A percentile compares a stretch with the other conserved stretches of the same genome.
phyloP scores from a whole-genome alignment of 2,329 filamentous ascomycete genomes.

The Colletotrichum sojae region DNA sequence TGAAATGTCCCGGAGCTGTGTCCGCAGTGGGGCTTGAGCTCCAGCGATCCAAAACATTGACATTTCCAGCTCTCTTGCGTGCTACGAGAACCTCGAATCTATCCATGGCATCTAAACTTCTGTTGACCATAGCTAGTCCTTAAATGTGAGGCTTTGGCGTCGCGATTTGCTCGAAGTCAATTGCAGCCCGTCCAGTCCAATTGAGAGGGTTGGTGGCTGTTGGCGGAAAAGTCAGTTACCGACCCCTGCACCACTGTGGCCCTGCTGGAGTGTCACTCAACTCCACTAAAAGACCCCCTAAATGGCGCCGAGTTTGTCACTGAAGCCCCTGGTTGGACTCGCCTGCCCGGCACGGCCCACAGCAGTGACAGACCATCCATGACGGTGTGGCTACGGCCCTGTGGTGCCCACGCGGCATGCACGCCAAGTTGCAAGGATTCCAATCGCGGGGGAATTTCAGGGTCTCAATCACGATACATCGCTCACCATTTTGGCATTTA shows the following conservation, averaged over 20 bases:
- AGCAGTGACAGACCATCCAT: slow-evolving; percentile 15
- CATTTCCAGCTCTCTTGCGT: slow-evolving; percentile 12
- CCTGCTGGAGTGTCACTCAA: no score
- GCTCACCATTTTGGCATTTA: no score
- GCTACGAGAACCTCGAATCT: background rate
- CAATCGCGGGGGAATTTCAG: slow-evolving; percentile 29
- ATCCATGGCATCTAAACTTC: no score
- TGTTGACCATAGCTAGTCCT: no score
- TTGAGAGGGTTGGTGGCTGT: no score
- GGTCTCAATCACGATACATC: background rate
- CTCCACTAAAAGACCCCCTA: background rate
- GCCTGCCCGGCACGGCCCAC: slow-evolving; percentile 3
- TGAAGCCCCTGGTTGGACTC: slow-evolving; percentile 14
- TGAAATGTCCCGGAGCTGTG: background rate
- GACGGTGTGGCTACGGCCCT: slow-evolving; percentile 18
- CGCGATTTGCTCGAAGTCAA: no score
- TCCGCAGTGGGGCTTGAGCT: slow-evolving; percentile 25
- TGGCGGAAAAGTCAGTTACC: no score
- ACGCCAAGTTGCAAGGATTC: slow-evolving; percentile 30
- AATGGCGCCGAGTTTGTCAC: slow-evolving; percentile 6
- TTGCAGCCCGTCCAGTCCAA: no score
- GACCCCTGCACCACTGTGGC: background rate
- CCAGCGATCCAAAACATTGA: slow-evolving; percentile 11
- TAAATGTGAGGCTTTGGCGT: no score
- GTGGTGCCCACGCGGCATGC: slow-evolving; percentile 23